Conservation (phyloP, 2,329 filamentous ascomycete species). For the Alternaria arbusti region DNA sequence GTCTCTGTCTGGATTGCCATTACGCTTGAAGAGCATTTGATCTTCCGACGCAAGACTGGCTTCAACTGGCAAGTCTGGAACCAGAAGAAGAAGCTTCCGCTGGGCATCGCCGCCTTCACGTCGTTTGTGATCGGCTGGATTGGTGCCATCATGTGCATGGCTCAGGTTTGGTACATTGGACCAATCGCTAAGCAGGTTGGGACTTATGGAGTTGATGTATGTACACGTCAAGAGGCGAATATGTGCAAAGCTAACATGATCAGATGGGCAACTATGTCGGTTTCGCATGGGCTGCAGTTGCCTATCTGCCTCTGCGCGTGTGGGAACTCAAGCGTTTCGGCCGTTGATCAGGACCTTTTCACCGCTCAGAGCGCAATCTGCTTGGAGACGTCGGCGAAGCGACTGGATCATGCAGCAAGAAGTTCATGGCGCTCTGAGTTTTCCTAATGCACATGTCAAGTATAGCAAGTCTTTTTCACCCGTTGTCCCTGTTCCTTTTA, state of each 20-base stretch:
- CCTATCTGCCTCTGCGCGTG: conserved; percentile 62
- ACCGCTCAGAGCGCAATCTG: neutral
- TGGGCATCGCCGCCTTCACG: conserved; percentile 66
- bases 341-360: conserved; percentile 42
- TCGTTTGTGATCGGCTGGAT: conserved; percentile 71
- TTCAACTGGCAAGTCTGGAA: conserved; percentile 70
- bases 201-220: conserved; percentile 63
- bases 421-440: neutral
- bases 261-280: conserved; percentile 66
- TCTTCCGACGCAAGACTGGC: conserved; percentile 61
- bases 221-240: conserved; percentile 19
- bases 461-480: neutral
- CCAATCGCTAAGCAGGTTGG: conserved; percentile 65
- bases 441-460: neutral
- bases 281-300: conserved; percentile 64
- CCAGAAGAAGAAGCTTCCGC: conserved; percentile 62
- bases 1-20: conserved; percentile 70
- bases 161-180: conserved; percentile 72
- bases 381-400: neutral
- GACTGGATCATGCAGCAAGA: neutral
- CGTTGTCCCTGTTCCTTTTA: neutral
- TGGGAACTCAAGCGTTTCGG: conserved; percentile 59
- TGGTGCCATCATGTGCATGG: conserved; percentile 71
- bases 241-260: neutral
- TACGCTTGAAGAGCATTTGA: conserved; percentile 65